These are phyloP conservation scores for Limonomyces culmigenus DNA, from an alignment of 1,284 basidiomycete genomes.

Conservation along the genomic window DNA sequence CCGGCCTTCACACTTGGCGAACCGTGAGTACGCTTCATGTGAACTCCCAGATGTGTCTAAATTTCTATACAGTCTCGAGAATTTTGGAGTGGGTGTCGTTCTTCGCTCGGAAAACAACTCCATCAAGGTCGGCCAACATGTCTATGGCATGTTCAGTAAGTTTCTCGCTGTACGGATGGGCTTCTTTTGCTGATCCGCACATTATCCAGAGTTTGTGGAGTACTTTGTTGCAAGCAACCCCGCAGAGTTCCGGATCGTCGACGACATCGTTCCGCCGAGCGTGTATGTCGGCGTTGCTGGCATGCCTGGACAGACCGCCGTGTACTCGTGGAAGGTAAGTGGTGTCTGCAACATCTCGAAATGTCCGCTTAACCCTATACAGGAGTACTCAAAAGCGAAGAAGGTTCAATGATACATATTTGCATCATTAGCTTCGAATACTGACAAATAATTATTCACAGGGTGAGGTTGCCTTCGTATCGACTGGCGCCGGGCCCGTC, in stretches of 20 bases:
- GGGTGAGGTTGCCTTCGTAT: constrained; percentile 12
- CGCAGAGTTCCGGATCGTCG: constrained; percentile 3
- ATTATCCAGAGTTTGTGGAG: constrained; percentile 9
- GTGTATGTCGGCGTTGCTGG: constrained; percentile 14
- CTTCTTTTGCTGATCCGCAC: background rate
- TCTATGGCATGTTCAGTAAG: constrained; percentile 15
- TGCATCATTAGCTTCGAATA: background rate
- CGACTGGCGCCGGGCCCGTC: constrained; percentile 7
- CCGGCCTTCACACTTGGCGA: background rate
- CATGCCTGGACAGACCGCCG: constrained; percentile 15
- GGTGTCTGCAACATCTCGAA: too few species aligned
- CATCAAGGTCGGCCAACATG: constrained; percentile 24
- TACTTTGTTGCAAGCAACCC: constrained; percentile 8
- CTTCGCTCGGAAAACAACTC: constrained; percentile 23
- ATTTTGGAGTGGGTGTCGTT: constrained; percentile 22
- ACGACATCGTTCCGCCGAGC: constrained; percentile 15
- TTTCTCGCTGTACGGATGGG: background rate
- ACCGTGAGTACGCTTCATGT: background rate
- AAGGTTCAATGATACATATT: too few species aligned
- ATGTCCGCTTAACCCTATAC: too few species aligned
- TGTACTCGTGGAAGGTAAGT: background rate
- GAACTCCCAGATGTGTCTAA: background rate
- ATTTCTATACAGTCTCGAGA: background rate
- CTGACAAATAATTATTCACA: constrained; percentile 1
- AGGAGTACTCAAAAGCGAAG: too few species aligned